These are phyloP conservation scores for Fusarium succisae DNA, from an alignment of 2,329 filamentous ascomycete genomes.

Conservation along the genomic window DNA sequence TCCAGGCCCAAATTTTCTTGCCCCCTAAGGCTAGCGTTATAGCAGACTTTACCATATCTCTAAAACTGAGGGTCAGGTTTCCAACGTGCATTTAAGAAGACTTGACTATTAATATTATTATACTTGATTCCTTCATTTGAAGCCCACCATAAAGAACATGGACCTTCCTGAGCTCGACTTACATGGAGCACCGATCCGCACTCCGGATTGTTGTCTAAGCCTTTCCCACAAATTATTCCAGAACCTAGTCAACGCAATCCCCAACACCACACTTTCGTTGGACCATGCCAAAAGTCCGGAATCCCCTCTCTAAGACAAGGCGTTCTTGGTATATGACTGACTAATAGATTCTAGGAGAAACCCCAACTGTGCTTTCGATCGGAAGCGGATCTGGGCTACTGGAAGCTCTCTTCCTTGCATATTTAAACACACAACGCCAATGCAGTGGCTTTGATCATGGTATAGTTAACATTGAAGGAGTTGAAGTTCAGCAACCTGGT, in stretches of 20 bases:
- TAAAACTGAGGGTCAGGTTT: not conserved
- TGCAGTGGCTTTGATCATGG: not conserved
- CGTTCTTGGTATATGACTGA: not conserved
- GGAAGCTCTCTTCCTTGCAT: constrained; percentile 38
- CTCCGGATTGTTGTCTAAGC: constrained; percentile 44
- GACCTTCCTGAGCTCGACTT: constrained; percentile 23
- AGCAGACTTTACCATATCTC: not conserved
- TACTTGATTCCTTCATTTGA: not conserved
- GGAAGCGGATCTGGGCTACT: constrained; percentile 46
- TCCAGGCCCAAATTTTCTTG: too few relatives aligned
- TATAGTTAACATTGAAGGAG: constrained; percentile 37
- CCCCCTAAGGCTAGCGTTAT: not conserved
- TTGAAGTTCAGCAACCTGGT: constrained; percentile 39
- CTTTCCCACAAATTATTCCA: constrained; percentile 41
- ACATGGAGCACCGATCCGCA: constrained; percentile 27
- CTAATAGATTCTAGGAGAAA: not conserved
- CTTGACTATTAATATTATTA: not conserved
- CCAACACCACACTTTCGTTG: not conserved
- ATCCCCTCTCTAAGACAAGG: not conserved
- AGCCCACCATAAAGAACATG: constrained; percentile 4
- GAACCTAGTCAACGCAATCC: constrained; percentile 16
- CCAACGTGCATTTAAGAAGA: not conserved
- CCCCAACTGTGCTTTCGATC: constrained; percentile 40
- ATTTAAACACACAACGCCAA: constrained; percentile 1
- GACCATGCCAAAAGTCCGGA: not conserved